These are phyloP conservation scores for Linnemannia elongata DNA, from an alignment of 192 early-diverging fungal species.

Conservation along the genomic window DNA sequence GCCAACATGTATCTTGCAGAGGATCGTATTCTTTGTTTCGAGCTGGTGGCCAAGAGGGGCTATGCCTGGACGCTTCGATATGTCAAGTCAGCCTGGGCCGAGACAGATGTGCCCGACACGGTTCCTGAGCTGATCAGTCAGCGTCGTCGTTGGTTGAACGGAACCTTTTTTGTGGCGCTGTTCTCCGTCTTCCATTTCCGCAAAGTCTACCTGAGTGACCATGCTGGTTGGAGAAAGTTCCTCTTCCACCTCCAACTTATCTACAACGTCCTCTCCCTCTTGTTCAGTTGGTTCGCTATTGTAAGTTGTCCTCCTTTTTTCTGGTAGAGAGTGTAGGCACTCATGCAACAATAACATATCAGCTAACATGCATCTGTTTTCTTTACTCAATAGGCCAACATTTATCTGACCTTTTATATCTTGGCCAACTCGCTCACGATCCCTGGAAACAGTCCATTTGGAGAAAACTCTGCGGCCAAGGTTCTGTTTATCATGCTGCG, in stretches of 20 bases:
- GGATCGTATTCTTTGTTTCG: conserved; percentile 89
- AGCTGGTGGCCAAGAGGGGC: conserved; percentile 77
- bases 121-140: conserved; percentile 85
- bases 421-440: conserved; percentile 61
- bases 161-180: conserved; percentile 83
- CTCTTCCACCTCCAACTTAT: conserved; percentile 70
- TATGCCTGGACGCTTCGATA: conserved; percentile 77
- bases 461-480: conserved; percentile 62
- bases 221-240: conserved; percentile 65
- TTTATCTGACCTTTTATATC: conserved; percentile 90
- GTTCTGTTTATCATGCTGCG: conserved; percentile 78
- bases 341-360: too few species aligned
- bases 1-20: conserved; percentile 78
- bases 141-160: conserved; percentile 86
- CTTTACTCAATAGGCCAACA: conserved; percentile 68
- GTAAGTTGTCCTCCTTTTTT: conserved; percentile 61
- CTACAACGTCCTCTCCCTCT: conserved; percentile 77
- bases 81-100: conserved; percentile 72
- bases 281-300: conserved; percentile 83
- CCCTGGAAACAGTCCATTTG: conserved; percentile 68
- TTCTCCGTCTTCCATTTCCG: conserved; percentile 72
- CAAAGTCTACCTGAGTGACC: conserved; percentile 68
- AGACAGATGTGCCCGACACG: conserved; percentile 81
- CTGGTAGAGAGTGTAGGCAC: too few species aligned
- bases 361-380: not conserved